phyloP scores from a whole-genome alignment of 257 asterid species.

The Galeopsis tetrahit region DNA sequence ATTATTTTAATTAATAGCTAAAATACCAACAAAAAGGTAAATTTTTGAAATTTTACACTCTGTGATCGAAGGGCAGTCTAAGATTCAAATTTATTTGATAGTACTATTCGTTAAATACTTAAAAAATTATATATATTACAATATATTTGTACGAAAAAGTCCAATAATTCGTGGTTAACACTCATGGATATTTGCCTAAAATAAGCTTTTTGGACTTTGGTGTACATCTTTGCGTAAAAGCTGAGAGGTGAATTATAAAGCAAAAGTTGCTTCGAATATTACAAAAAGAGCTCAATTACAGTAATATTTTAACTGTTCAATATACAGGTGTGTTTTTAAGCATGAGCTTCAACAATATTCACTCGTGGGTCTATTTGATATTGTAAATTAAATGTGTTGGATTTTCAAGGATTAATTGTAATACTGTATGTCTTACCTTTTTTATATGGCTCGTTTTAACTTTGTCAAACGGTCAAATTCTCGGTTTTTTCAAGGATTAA shows the following conservation, averaged over 20 bases:
- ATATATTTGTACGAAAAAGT: neutral
- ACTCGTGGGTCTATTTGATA: neutral
- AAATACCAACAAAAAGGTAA: conserved; percentile 10
- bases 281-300: conserved; percentile 22
- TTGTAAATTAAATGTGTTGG: neutral
- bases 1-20: neutral
- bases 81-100: conserved; percentile 31
- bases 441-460: neutral
- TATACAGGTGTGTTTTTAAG: neutral
- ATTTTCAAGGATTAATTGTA: neutral
- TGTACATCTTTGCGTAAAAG: conserved; percentile 37
- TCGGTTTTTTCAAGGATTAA: too few species aligned
- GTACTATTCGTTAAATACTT: neutral
- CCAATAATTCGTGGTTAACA: conserved; percentile 29
- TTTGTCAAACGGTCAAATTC: neutral
- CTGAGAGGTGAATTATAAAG: conserved; percentile 33
- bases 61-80: conserved; percentile 2
- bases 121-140: too few species aligned
- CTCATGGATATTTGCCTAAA: conserved; percentile 26
- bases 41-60: neutral
- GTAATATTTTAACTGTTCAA: neutral
- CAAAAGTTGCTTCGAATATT: conserved; percentile 40
- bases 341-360: neutral
- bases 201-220: conserved; percentile 40
- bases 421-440: neutral